phyloP scores from a whole-genome alignment of 441 rosid species.

The Raphanus hybrid region DNA sequence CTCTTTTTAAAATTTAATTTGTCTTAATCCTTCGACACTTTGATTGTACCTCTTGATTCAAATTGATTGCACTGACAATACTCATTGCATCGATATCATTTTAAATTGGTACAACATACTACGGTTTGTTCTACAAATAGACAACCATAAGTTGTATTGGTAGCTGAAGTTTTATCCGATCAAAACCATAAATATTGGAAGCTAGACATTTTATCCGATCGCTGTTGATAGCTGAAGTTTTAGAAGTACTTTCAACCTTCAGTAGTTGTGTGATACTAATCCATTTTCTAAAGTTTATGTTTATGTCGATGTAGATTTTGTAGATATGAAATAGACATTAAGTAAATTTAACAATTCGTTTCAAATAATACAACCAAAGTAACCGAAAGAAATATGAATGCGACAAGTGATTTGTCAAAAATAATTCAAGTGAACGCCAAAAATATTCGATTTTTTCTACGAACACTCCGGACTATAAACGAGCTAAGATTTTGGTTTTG shows the following conservation, averaged over 20 bases:
- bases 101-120: neutral
- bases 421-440: too few species aligned
- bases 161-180: too few species aligned
- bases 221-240: neutral
- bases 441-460: neutral
- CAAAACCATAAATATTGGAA: neutral
- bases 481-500: neutral
- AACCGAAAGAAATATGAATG: neutral
- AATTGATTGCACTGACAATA: neutral
- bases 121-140: slow-evolving; percentile 1
- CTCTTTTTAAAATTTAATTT: neutral
- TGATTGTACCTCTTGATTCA: neutral
- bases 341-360: neutral
- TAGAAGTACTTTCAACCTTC: neutral
- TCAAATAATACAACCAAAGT: neutral
- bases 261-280: neutral
- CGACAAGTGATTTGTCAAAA: neutral
- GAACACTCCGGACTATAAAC: neutral
- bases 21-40: neutral
- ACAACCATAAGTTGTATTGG: neutral
- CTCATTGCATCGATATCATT: neutral
- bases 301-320: neutral
- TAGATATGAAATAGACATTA: neutral
- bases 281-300: neutral
- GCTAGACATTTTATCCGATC: neutral